Conservation (phyloP, 306 rosid species). For the Trifolium repens region DNA sequence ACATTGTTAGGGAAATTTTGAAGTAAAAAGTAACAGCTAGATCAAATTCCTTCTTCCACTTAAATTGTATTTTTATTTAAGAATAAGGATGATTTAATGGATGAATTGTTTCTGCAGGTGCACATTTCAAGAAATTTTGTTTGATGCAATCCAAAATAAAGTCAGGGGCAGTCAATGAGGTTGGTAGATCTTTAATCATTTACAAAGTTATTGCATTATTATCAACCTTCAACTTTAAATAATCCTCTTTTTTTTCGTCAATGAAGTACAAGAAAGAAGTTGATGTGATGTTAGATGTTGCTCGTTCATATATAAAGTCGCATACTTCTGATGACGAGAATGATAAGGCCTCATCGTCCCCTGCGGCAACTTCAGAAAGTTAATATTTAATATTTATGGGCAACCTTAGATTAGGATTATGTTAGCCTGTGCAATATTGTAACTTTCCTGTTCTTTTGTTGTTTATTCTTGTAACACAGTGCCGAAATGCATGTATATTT, state of each 20-base stretch:
- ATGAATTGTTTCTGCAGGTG: constrained; percentile 62
- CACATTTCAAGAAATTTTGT: constrained; percentile 98
- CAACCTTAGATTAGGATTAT: constrained; percentile 38
- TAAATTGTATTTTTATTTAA: constrained; percentile 13
- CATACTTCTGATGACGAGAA: constrained; percentile 42
- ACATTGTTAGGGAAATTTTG: constrained; percentile 4
- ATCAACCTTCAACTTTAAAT: constrained; percentile 29
- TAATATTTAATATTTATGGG: constrained; percentile 33
- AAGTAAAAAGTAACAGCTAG: constrained; percentile 22
- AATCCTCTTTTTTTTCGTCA: constrained; percentile 34
- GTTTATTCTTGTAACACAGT: constrained; percentile 40
- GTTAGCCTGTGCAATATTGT: constrained; percentile 41
- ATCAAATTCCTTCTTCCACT: constrained; percentile 21
- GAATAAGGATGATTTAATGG: constrained; percentile 35
- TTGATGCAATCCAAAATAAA: constrained; percentile 94
- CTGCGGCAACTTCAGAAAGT: constrained; percentile 44
- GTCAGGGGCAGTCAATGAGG: constrained; percentile 92
- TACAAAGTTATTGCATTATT: constrained; percentile 23
- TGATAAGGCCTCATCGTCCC: constrained; percentile 44
- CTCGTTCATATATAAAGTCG: constrained; percentile 60
- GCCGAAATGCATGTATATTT: constrained; percentile 32
- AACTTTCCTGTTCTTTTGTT: constrained; percentile 15
- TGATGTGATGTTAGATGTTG: constrained; percentile 75
- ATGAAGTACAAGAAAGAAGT: constrained; percentile 94
- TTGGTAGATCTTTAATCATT: constrained; percentile 47